Evolutionary conservation across 108 stramenopile species (phyloP).

Genomic region (Schizochytrium sp.): DNA sequence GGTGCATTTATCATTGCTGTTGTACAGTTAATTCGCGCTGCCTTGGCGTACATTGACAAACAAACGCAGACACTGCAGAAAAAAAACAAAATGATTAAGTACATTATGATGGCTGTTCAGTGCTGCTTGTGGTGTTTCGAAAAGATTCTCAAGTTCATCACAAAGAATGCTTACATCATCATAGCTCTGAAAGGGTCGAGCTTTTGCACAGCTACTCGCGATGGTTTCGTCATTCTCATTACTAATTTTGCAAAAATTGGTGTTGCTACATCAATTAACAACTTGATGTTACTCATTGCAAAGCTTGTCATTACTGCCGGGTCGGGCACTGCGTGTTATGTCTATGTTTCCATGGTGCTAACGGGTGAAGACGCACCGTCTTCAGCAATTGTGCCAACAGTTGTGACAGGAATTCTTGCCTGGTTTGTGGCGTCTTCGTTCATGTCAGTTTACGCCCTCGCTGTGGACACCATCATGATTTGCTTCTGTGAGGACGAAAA

Average conservation of each 20-base stretch:
- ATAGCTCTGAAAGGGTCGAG: constrained; percentile 88
- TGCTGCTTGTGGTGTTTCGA: constrained; percentile 74
- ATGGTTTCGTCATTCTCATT: constrained; percentile 86
- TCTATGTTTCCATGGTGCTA: not conserved
- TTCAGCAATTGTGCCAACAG: constrained; percentile 42
- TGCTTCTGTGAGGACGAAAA: constrained; percentile 69
- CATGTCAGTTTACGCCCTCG: constrained; percentile 63
- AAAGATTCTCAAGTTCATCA: constrained; percentile 85
- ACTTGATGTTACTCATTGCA: constrained; percentile 54
- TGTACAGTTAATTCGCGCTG: constrained; percentile 68
- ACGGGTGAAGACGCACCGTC: constrained; percentile 13
- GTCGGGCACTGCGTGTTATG: not conserved
- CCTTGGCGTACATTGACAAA: constrained; percentile 67
- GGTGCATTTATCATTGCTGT: constrained; percentile 71
- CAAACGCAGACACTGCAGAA: constrained; percentile 43
- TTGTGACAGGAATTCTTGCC: constrained; percentile 61
- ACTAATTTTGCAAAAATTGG: constrained; percentile 64
- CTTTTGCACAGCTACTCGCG: constrained; percentile 83
- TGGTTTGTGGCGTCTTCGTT: constrained; percentile 64
- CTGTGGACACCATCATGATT: constrained; percentile 65
- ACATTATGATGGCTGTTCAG: constrained; percentile 64
- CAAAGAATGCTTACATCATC: constrained; percentile 91
- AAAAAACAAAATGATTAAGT: constrained; percentile 63
- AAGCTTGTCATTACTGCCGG: constrained; percentile 56
- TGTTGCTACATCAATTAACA: constrained; percentile 61